Evolutionary conservation across 768 basidiomycete genomes (phyloP).

Genomic region (Rubroboletus pulcherrimus): DNA sequence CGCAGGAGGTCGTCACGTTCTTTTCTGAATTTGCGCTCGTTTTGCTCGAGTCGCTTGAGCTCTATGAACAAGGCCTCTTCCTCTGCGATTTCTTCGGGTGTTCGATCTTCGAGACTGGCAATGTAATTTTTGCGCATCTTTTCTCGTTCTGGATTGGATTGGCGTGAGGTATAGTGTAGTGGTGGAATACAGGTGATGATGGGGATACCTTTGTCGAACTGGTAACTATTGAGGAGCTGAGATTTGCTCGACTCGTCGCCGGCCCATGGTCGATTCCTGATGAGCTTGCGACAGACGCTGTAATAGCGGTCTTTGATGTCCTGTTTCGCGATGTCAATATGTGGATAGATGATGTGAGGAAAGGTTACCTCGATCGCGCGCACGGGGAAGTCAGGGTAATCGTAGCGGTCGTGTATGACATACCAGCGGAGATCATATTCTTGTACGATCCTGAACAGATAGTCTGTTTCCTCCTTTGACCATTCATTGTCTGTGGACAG

Average conservation of each 20-base stretch:
- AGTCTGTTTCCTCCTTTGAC: conserved; percentile 92
- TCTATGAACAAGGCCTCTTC: conserved; percentile 95
- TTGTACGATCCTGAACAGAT: conserved; percentile 75
- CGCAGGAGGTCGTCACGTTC: conserved; percentile 86
- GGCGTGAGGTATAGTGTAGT: not conserved
- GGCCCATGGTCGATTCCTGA: conserved; percentile 78
- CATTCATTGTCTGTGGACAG: conserved; percentile 64
- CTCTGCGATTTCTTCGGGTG: conserved; percentile 84
- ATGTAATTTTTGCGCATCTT: conserved; percentile 85
- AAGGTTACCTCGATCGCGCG: conserved; percentile 66
- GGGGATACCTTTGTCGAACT: conserved; percentile 80
- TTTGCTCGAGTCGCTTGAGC: conserved; percentile 92
- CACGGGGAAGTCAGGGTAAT: conserved; percentile 51
- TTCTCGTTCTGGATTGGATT: conserved; percentile 66
- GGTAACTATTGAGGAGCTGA: conserved; percentile 63
- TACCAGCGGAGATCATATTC: conserved; percentile 90
- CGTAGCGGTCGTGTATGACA: conserved; percentile 87
- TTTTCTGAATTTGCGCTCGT: conserved; percentile 79
- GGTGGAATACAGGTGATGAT: not conserved
- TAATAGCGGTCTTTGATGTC: conserved; percentile 95
- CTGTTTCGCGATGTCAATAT: conserved; percentile 25
- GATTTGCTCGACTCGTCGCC: conserved; percentile 76
- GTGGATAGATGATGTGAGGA: not conserved
- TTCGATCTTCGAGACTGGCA: conserved; percentile 80
- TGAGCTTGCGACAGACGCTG: conserved; percentile 82